Evolutionary conservation across 169 alveolate species (phyloP), one percentile per base, ranked within the genome.

Genomic region (Babesia gibsoni): DNA sequence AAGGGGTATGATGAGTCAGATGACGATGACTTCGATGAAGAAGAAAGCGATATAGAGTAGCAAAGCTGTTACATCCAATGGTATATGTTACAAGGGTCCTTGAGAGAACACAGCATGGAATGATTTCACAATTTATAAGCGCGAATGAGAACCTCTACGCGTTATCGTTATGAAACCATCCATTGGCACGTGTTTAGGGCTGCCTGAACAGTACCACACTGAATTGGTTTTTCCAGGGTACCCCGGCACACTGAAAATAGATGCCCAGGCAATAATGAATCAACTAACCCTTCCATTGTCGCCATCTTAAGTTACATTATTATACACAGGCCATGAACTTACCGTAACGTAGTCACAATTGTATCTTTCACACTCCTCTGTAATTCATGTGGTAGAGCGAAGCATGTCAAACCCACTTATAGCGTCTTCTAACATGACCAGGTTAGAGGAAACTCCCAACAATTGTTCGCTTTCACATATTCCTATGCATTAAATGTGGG

Each of bases 281-380:
- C 10, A 29, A 61, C 72, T 0, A 25, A 61, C 72, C 72, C 72
- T 46, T 61, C 72, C 14, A 61, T 33, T 12, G 72, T 61, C 27
- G 72, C 30, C 72, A 61, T 61, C 72, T 61, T 45, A 10, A 9
- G 12, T 8, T 7, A 61, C 14, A 61, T 41, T 37, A 25, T 27
- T 27, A n/a, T 23, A 4, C 6, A 6, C 14, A 8, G 7, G 4
- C 8, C 23, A 5, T 0, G 12, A 52, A 50, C 67, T 27, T 25
- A 73, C 64, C 63, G 84, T 75, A 36, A 75, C 64, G 70, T 65
- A 75, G 73, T 75, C 84, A 52, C 84, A 75, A 36, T 56, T 53
- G 14, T 25, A 22, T 36, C 84, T 56, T 27, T 52, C 54, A n/a
- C 84, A 75, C 30, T 75, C 84, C 63, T 66, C 84, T 75, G 52